Evolutionary conservation across 129 eudicot genomes (phyloP), one percentile per base, ranked within the genome.

Genomic region (Saussurea involucrata): DNA sequence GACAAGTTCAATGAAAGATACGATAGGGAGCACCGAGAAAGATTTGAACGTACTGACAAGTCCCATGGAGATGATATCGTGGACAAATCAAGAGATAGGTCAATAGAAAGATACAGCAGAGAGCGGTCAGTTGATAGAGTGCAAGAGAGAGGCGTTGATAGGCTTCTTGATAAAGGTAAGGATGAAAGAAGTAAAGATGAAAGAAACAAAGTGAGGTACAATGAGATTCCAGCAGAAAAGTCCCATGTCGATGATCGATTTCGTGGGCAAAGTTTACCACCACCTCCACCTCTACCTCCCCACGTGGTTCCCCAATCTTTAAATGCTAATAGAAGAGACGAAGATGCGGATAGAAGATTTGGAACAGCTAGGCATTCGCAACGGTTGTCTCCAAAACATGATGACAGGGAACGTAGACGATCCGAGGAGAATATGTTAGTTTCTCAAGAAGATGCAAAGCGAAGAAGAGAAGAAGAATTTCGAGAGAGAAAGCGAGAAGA

Each of bases 401-500:
- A 95, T 20, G 99, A 95, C 36, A 89, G 97, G 80, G 99, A 95
- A 76, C 88, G 96, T 24, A 85, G 96, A 71, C 86, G 99, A 55
- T 95, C 99, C 4, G 97, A 95, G 83, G 99, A 95, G 72, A 92
- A 80, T 78, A 27, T 76, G 42, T 82, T 86, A 34, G 72, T 74
- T 76, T 67, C 84, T 44, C 96, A 78, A 74, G 99, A 95, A 82
- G 99, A 95, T 44, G 74, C 83, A 21, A 95, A 92, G 67, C 93
- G 97, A 29, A 88, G 95, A 81, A 82, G 97, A 87, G 99, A 95
- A 76, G 99, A 95, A 67, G 97, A 92, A 20, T 78, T 92, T 73
- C 91, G 97, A 64, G 99, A 95, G 20, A 85, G 97, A 75, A 95
- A 95, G 73, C 87, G 99, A 57, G 99, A 95, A 20, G 99, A 95